Evolutionary conservation across 2,329 filamentous ascomycete species (phyloP).

Genomic region (Ascochyta pisi): DNA sequence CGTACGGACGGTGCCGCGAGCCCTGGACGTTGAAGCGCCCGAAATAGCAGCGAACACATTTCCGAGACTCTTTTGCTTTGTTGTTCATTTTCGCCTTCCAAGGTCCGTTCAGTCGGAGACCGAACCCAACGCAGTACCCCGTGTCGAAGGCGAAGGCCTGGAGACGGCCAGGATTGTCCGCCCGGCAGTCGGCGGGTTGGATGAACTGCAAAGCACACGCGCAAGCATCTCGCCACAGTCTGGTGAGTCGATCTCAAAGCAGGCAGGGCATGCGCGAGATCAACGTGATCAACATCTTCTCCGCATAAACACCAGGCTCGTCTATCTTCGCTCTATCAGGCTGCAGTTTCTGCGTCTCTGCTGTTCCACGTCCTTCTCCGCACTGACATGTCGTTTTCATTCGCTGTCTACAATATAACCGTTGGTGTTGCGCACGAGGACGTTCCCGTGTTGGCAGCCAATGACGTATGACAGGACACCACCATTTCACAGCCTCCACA

Average conservation of each 20-base stretch:
- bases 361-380: conserved; percentile 13
- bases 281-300: conserved; percentile 24
- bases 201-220: conserved; percentile 26
- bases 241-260: conserved; percentile 17
- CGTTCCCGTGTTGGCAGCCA: conserved; percentile 15
- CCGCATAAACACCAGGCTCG: conserved; percentile 16
- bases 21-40: conserved; percentile 13
- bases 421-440: conserved; percentile 22
- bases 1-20: conserved; percentile 13
- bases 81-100: conserved; percentile 10
- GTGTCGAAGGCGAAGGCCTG: conserved; percentile 10
- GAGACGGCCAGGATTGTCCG: conserved; percentile 5
- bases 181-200: conserved; percentile 8
- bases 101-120: conserved; percentile 14
- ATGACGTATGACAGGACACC: conserved; percentile 34
- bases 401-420: conserved; percentile 3
- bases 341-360: conserved; percentile 1
- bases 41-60: conserved; percentile 19
- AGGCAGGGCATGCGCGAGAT: conserved; percentile 14
- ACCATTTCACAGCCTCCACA: conserved; percentile 22
- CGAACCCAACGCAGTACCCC: conserved; percentile 9
- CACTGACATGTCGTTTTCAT: conserved; percentile 1
- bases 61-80: conserved; percentile 11
- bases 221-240: conserved; percentile 35
- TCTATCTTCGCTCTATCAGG: conserved; percentile 7